Evolutionary conservation across 352 stramenopile species (phyloP), one percentile per base, ranked within the genome.

Genomic region (Plasmopara muralis): DNA sequence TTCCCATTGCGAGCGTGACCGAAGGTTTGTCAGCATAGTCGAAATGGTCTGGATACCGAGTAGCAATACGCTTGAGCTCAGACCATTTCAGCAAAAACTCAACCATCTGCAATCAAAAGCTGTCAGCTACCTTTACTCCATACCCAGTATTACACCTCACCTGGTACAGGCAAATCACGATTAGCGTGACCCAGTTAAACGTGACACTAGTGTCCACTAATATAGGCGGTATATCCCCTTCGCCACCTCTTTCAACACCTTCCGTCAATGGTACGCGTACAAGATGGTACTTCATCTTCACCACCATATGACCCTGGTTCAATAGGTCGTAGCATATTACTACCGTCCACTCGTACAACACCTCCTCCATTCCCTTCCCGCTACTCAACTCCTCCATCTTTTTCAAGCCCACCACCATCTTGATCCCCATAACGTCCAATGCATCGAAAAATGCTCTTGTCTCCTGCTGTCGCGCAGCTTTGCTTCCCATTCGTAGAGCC

Each of bases 271-370:
- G 64, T 30, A 60, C 48, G 39, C 50, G 58, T 16, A 58, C 44
- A n/a, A 87, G 52, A 2, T 66, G 56, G 15, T 84, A 85, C 38
- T 73, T 73, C 57, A 90, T 70, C 6, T 65, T 70, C 9, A 87
- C 74, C 40, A 87, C 73, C 28, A 90, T 44, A 42, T 90, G 80
- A 12, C 80, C 72, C 47, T 88, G 80, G 43, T 77, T 85, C 42
- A 77, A 65, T 6, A 90, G 49, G 33, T 87, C 71, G 50, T 90
- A 90, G 20, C 64, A 66, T 47, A 90, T 83, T 20, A 63, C 63
- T 4, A 87, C 57, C 39, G 66, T 69, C 80, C 80, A 90, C 57
- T 76, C 50, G 28, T 75, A 82, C 16, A 83, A 43, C 28, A 70
- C 66, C 5, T 66, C 43, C 28, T 40, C 29, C 6, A 47, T 50